These are phyloP conservation scores for Scedosporium apiospermum DNA, from an alignment of 2,329 filamentous ascomycete genomes.

Conservation along the genomic window DNA sequence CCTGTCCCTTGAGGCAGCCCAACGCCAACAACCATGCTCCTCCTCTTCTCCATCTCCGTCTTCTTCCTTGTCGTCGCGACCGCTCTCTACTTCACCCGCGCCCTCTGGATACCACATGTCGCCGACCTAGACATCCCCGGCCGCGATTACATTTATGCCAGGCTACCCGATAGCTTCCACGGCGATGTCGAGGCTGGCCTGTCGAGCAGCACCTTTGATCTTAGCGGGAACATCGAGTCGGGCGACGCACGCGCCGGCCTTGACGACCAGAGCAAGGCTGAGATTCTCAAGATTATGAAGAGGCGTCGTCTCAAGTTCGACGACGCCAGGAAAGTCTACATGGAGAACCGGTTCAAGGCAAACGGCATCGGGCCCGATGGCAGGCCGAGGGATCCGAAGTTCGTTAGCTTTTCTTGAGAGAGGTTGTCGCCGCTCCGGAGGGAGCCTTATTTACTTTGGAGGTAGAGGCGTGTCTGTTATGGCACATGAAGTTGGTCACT, in stretches of 20 bases:
- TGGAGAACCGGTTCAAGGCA: slow-evolving; percentile 75
- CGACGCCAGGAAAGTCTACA: slow-evolving; percentile 78
- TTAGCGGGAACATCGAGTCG: slow-evolving; percentile 67
- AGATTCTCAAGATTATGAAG: slow-evolving; percentile 89
- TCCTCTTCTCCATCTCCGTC: slow-evolving; percentile 66
- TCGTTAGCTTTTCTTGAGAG: slow-evolving; percentile 66
- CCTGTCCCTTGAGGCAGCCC: neutral
- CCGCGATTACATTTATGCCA: slow-evolving; percentile 61
- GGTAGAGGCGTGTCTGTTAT: neutral
- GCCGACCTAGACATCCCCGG: slow-evolving; percentile 47
- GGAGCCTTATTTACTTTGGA: neutral
- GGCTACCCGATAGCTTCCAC: slow-evolving; percentile 67
- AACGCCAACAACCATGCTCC: neutral
- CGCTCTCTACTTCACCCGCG: slow-evolving; percentile 70
- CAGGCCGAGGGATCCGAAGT: slow-evolving; percentile 82
- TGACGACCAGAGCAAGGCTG: slow-evolving; percentile 68
- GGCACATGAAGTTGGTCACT: no score
- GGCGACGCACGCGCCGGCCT: slow-evolving; percentile 74
- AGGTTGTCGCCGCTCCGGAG: neutral
- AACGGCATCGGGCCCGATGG: slow-evolving; percentile 87
- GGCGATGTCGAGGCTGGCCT: slow-evolving; percentile 84
- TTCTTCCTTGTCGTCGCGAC: slow-evolving; percentile 63
- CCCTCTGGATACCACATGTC: slow-evolving; percentile 64
- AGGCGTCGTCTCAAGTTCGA: slow-evolving; percentile 74
- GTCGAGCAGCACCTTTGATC: slow-evolving; percentile 72